Base-by-base conservation (phyloP, 495 filamentous ascomycete genomes). In the Tricharina praecox region DNA sequence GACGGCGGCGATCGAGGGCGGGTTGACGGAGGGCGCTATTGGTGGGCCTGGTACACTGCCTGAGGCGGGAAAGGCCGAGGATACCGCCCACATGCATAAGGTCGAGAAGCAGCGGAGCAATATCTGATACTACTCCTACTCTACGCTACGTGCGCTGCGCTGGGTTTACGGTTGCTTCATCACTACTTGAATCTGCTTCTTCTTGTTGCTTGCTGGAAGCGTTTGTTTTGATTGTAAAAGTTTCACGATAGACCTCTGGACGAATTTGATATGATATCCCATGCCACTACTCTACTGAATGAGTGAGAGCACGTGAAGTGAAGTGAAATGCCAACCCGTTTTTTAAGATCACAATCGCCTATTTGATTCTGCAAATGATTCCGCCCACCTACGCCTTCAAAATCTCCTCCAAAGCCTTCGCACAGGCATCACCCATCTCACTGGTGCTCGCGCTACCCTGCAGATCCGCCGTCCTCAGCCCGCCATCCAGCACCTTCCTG, bases 371-470 rank as follows among this genome's bases (percentile, higher is more conserved):
- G n/a, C n/a, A n/a, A n/a, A n/a, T n/a, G n/a, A n/a, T n/a, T n/a
- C n/a, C n/a, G n/a, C n/a, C n/a, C n/a, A n/a, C 37, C 20, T 40
- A 40, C 11, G 37, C 37, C 37, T 40, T 40, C n/a, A 40, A 21
- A 21, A 40, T 40, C 18, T 23, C 41, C 41, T 24, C 41, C 23
- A 93, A 62, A 61, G 84, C 77, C 13, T 72, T 70, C 11, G 82
- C 76, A 53, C 93, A 72, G 1, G 81, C 82, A 66, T 93, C 79
- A 20, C 86, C 88, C 39, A 93, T 75, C 53, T 88, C 78, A n/a
- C 63, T 65, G 0, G 87, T 96, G 15, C 65, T 71, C 3, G 76
- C 66, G 10, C 62, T 70, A 5, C 87, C 87, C 48, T 81, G 81
- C 41, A 95, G 73, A 65, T 96, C 88, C 49, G 71, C 69, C 3